Evolutionary conservation across 768 basidiomycete species (phyloP), one percentile per base, ranked within the genome.

Genomic region (Porphyrellus cyaneotinctus): DNA sequence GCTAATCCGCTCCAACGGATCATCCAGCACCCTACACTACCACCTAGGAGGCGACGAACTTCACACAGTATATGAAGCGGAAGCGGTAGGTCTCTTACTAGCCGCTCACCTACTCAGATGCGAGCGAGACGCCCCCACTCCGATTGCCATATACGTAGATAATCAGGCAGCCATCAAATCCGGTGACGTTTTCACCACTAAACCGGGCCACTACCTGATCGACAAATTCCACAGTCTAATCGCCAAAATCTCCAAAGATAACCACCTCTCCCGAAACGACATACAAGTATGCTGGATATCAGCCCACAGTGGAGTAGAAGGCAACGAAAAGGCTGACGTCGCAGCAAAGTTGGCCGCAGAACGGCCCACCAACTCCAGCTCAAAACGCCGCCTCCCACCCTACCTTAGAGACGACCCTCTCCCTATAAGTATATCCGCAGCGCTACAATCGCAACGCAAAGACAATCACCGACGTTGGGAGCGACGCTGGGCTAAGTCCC

Each of bases 81-180:
- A 51, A 28, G 31, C n/a, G 18, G 23, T 50, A 2, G n/a, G 49
- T 2, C 3, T 50, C 1, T 14, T 12, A 0, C 11, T 51, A 11
- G 49, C 15, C 1, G 35, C 33, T 3, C 7, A 43, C 12, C 26
- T 51, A 8, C 8, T 28, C 12, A 15, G 26, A 2, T 7, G 6
- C 2, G 26, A 43, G 26, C 9, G 24, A 9, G 24, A 43, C 4
- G 11, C 28, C 7, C 6, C 1, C 15, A 6, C 10, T 2, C 49
- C 41, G 0, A 10, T 42, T 4, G 18, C 3, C 12, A 43, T 49
- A 3, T 42, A 42, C 17, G 6, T 42, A 1, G 23, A 49, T 23
- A 49, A 49, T 23, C 49, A 49, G 6, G 49, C 49, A 2, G 32
- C n/a, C 4, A 49, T 49, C 22, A 49, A 43, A 49, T 42, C 49